Conservation (phyloP, 148 eudicot genomes). For the Rhododendron simsii region DNA sequence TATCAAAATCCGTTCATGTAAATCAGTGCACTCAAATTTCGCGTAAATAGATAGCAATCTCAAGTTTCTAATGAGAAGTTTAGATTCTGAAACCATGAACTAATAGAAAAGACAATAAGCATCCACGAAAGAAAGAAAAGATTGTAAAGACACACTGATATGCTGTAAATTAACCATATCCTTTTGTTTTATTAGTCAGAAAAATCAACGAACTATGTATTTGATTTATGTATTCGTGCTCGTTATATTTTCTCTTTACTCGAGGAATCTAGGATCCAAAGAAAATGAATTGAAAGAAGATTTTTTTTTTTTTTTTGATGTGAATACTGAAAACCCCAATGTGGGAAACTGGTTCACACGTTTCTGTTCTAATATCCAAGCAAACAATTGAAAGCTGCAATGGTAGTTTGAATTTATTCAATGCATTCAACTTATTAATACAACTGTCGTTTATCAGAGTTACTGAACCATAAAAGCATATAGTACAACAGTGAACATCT, state of each 20-base stretch:
- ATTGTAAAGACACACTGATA: too few relatives aligned
- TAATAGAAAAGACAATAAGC: too few relatives aligned
- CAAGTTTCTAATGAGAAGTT: not conserved
- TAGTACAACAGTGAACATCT: not conserved
- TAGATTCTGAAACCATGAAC: too few relatives aligned
- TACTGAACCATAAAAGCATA: not conserved
- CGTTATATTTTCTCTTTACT: not conserved
- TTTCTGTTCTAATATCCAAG: not conserved
- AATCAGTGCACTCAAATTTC: too few relatives aligned
- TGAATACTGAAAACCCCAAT: not conserved
- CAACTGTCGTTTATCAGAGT: not conserved
- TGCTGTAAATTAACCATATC: not conserved
- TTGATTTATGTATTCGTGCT: not conserved
- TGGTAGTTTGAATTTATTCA: not conserved
- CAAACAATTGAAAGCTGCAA: not conserved
- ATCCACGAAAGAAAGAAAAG: not conserved
- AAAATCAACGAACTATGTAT: too few relatives aligned
- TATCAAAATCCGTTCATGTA: too few relatives aligned
- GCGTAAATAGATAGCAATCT: too few relatives aligned
- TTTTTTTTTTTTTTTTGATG: too few relatives aligned
- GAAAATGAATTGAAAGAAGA: not conserved
- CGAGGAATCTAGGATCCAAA: not conserved
- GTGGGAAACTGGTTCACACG: not conserved
- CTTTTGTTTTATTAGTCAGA: not conserved
- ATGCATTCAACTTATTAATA: not conserved